Base-by-base conservation (phyloP, 2,329 filamentous ascomycete genomes). In the Fusarium tricinctum region DNA sequence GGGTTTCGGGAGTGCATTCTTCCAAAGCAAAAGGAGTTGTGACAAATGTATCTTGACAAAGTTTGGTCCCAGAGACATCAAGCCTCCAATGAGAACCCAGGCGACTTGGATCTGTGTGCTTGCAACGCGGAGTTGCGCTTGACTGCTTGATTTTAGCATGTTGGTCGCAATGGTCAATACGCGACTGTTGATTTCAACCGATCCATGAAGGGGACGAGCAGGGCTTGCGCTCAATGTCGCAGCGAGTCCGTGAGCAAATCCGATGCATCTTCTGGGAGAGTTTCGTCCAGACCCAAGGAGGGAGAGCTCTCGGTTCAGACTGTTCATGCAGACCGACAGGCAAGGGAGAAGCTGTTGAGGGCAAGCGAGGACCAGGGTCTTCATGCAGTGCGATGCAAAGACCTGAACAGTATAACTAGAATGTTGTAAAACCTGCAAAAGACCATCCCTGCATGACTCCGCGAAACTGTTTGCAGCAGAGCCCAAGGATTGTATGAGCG, bases 11-110 rank as follows among this genome's bases (percentile, higher is more conserved):
- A 99, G 85, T 1, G 96, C 95, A 78, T 98, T 99, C 79, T 97
- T 97, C 96, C 96, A 99, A 8, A 99, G 83, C 10, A 99, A 83
- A 57, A 99, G 88, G 22, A 99, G 85, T 76, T 99, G 96, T 4
- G 94, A 95, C 9, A 99, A 86, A 79, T 99, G 96, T 23, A 98
- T 98, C 81, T 99, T 99, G 79, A 98, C 95, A 78, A 99, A 99
- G 78, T 97, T 98, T 6, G 96, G 95, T 0, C 96, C 96, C 1
- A 99, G 86, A 1, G 94, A 94, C 95, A 98, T 98, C 55, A 99
- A 82, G 0, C 97, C 96, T 38, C 97, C 96, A 46, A 99, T 97
- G 58, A 99, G 83, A 47, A 97, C 97, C 95, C 96, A 99, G 7
- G 96, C 96, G 4, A 99, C 94, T 77, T 99, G 96, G 23, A 99